phyloP scores from a whole-genome alignment of 2,329 filamentous ascomycete species.

The Pseudodiploospora longispora region DNA sequence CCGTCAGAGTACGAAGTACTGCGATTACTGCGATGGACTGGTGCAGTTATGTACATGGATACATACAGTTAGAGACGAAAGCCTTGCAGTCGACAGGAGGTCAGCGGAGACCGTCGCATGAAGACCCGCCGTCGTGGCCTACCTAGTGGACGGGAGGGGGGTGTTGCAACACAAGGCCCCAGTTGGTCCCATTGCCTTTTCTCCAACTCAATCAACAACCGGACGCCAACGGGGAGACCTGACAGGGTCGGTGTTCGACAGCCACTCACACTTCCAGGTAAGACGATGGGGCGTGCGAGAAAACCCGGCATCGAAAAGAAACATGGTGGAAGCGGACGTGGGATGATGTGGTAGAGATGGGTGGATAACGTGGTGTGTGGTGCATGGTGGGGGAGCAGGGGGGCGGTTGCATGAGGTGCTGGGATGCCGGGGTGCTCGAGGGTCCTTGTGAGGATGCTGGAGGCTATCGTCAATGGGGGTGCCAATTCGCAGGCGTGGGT shows the following conservation, averaged over 20 bases:
- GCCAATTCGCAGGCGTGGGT: too few species aligned
- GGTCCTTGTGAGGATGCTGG: conserved; percentile 7
- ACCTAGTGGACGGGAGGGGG: conserved; percentile 3
- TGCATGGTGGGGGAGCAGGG: conserved; percentile 11
- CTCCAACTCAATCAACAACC: not conserved
- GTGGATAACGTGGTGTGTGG: conserved; percentile 5
- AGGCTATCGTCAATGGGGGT: conserved; percentile 5
- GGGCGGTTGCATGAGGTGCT: not conserved
- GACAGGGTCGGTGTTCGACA: conserved; percentile 1
- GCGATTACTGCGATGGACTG: too few species aligned
- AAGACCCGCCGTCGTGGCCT: conserved; percentile 2
- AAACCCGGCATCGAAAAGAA: too few species aligned
- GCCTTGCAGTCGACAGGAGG: conserved; percentile 7
- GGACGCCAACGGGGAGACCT: not conserved
- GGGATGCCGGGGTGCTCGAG: not conserved
- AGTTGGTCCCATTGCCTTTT: not conserved
- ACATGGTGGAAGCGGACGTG: conserved; percentile 1
- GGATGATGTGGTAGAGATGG: not conserved
- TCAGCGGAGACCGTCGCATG: conserved; percentile 10
- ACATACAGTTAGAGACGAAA: conserved; percentile 5
- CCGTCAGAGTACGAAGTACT: too few species aligned
- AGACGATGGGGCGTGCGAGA: too few species aligned
- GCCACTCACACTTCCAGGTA: too few species aligned
- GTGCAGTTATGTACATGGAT: too few species aligned
- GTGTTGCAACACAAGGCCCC: conserved; percentile 2